A percentile compares a stretch with the other conserved stretches of the same genome.
These are phyloP conservation scores for Phaeotremella fagi DNA, from an alignment of 768 basidiomycete species.

Conservation along the genomic window DNA sequence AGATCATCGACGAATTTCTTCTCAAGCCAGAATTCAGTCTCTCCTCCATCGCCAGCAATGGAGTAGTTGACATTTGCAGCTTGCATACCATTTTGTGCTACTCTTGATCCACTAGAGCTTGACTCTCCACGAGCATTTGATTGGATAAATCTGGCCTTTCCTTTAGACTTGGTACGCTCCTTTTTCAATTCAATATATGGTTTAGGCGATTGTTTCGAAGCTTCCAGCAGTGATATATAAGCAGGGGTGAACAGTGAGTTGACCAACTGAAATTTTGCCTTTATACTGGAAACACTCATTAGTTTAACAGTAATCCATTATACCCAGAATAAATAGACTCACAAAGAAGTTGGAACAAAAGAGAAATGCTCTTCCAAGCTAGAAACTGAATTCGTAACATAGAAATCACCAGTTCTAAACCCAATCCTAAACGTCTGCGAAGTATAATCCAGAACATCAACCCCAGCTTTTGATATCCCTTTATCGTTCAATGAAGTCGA, in stretches of 20 bases:
- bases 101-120: no score
- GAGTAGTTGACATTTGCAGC: no score
- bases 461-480: constrained; percentile 51
- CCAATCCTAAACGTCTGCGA: constrained; percentile 13
- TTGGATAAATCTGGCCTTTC: constrained; percentile 49
- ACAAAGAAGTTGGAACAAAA: constrained; percentile 15
- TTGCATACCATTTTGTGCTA: no score
- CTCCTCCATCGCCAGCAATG: constrained; percentile 19
- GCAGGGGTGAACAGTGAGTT: constrained; percentile 65
- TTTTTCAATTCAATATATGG: constrained; percentile 28
- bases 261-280: constrained; percentile 49
- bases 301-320: no score
- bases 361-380: constrained; percentile 56
- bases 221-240: constrained; percentile 55
- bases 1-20: constrained; percentile 9
- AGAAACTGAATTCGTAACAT: constrained; percentile 50
- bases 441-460: constrained; percentile 24
- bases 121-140: constrained; percentile 20
- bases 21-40: constrained; percentile 53
- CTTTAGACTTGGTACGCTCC: constrained; percentile 43
- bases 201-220: constrained; percentile 32
- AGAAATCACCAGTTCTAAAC: constrained; percentile 35
- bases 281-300: constrained; percentile 55
- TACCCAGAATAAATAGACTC: constrained; percentile 1
- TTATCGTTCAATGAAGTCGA: constrained; percentile 50